Percentiles rank a stretch among this genome's conserved stretches.
These are phyloP conservation scores for Cryptosporidium sp. DNA, from an alignment of 169 alveolate species.

Conservation along the genomic window DNA sequence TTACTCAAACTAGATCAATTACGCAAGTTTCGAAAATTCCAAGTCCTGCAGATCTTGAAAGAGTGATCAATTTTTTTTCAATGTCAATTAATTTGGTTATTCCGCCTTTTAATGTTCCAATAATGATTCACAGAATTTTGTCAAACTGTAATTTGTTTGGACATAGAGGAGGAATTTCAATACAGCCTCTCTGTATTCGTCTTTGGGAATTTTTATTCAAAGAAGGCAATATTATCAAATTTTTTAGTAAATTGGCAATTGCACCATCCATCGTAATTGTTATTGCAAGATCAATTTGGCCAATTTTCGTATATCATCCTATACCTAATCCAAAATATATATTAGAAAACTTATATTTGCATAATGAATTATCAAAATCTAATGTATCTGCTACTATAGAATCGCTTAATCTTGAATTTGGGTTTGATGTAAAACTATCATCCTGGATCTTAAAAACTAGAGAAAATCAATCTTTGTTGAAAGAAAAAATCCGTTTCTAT, in stretches of 20 bases:
- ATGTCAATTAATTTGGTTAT: background rate
- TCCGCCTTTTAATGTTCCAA: slow-evolving; percentile 55
- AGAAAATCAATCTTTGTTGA: background rate
- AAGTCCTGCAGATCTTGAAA: slow-evolving; percentile 40
- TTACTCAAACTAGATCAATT: slow-evolving; percentile 50
- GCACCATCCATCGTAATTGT: slow-evolving; percentile 44
- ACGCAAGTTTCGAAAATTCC: slow-evolving; percentile 62
- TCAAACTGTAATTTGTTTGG: slow-evolving; percentile 28
- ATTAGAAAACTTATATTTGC: background rate
- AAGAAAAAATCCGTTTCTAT: background rate
- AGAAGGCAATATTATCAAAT: background rate
- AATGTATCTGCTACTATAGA: background rate
- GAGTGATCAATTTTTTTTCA: slow-evolving; percentile 10
- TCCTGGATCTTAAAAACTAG: slow-evolving; percentile 8
- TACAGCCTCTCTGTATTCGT: slow-evolving; percentile 54
- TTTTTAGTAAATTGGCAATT: slow-evolving; percentile 3
- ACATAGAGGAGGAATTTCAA: slow-evolving; percentile 49
- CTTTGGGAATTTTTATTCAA: slow-evolving; percentile 49
- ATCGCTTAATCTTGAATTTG: background rate
- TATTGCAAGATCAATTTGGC: slow-evolving; percentile 65
- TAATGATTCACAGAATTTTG: slow-evolving; percentile 41
- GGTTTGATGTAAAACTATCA: background rate
- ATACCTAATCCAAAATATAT: slow-evolving; percentile 5
- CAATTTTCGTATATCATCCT: slow-evolving; percentile 66
- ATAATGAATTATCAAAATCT: background rate